Percentiles rank a stretch among this genome's conserved stretches.
Conservation (phyloP, 1,284 basidiomycete genomes). For the Puccinia novopanici region DNA sequence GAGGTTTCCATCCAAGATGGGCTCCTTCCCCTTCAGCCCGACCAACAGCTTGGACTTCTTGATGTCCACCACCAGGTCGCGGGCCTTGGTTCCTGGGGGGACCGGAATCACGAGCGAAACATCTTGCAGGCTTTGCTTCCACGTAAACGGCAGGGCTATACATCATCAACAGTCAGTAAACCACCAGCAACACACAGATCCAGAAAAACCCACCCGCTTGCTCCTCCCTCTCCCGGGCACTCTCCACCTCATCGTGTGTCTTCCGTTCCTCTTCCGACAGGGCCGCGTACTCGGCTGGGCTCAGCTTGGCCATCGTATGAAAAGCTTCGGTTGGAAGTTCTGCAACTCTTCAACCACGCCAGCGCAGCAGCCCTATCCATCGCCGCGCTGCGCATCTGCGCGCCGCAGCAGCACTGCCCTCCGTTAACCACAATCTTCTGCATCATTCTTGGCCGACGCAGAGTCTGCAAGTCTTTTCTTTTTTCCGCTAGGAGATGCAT, state of each 20-base stretch:
- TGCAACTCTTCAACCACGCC: too few species aligned
- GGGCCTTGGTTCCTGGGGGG: conserved; percentile 79
- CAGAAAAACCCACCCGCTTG: conserved; percentile 71
- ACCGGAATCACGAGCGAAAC: conserved; percentile 81
- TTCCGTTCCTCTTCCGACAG: conserved; percentile 76
- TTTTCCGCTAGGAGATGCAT: too few species aligned
- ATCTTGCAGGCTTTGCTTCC: conserved; percentile 86
- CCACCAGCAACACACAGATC: neutral
- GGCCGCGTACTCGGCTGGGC: conserved; percentile 66
- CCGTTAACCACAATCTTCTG: too few species aligned
- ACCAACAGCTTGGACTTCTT: conserved; percentile 80
- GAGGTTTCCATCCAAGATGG: conserved; percentile 84
- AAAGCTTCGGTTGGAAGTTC: too few species aligned
- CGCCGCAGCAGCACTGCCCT: too few species aligned
- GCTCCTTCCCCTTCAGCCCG: conserved; percentile 79
- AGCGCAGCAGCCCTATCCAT: too few species aligned
- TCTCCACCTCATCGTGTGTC: conserved; percentile 69
- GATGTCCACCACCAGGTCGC: conserved; percentile 74
- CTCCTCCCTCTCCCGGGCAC: conserved; percentile 72
- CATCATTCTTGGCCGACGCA: too few species aligned
- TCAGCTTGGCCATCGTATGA: conserved; percentile 49
- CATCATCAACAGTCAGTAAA: neutral
- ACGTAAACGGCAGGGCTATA: conserved; percentile 76
- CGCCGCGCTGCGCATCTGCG: too few species aligned
- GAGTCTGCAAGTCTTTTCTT: too few species aligned